phyloP scores from a whole-genome alignment of 2,329 filamentous ascomycete genomes.

The Diaporthe ampelina region DNA sequence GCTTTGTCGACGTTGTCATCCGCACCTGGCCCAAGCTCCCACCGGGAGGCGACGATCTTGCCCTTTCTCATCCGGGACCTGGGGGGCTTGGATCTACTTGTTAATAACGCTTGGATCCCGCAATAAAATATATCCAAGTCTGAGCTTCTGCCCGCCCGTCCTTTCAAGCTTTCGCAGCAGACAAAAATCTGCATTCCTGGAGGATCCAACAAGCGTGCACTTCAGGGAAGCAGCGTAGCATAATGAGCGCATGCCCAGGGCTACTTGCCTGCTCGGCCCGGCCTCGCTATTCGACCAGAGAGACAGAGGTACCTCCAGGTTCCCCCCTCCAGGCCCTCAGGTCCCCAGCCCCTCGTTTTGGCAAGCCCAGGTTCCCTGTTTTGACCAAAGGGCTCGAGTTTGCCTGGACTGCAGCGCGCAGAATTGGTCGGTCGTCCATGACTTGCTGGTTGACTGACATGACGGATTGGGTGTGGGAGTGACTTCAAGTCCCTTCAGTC shows the following conservation, averaged over 20 bases:
- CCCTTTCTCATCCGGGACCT: neutral
- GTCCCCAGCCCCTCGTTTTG: slow-evolving; percentile 30
- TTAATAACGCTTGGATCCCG: slow-evolving; percentile 21
- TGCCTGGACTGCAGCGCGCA: neutral
- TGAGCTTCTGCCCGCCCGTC: slow-evolving; percentile 1
- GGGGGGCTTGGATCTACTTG: slow-evolving; percentile 3
- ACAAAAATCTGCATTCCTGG: neutral
- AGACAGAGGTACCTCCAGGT: neutral
- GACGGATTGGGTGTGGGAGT: slow-evolving; percentile 5
- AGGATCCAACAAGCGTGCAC: neutral
- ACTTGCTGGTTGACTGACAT: slow-evolving; percentile 3
- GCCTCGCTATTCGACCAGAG: neutral
- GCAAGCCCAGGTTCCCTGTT: slow-evolving; percentile 26
- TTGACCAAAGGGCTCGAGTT: slow-evolving; percentile 5
- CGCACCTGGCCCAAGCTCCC: slow-evolving; percentile 27
- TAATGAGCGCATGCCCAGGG: slow-evolving; percentile 3
- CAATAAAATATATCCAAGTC: slow-evolving; percentile 6
- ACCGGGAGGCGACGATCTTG: slow-evolving; percentile 10
- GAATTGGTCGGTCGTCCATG: slow-evolving; percentile 17
- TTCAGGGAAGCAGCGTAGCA: slow-evolving; percentile 18
- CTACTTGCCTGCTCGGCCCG: slow-evolving; percentile 28
- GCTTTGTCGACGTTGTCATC: neutral
- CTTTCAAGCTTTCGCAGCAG: neutral
- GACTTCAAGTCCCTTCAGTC: neutral
- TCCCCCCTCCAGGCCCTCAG: neutral